A percentile compares a stretch with the other conserved stretches of the same genome.
Evolutionary conservation across 2,329 filamentous ascomycete species (phyloP).

Genomic region (Exophiala aquamarina): DNA sequence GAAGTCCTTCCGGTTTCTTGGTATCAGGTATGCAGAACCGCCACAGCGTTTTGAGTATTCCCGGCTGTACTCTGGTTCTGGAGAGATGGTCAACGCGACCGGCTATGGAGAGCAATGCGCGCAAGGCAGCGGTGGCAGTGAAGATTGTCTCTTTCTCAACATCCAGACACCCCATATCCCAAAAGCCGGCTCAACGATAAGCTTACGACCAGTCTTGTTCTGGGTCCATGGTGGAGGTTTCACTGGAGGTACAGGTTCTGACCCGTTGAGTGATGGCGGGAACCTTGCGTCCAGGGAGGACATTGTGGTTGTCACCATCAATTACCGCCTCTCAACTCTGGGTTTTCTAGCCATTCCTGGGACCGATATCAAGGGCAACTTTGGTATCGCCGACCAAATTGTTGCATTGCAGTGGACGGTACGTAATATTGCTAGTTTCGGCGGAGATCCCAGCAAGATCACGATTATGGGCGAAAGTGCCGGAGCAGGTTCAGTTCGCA

Average conservation of each 20-base stretch:
- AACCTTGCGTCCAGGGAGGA: conserved; percentile 60
- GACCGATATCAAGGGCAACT: conserved; percentile 56
- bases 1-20: conserved; percentile 51
- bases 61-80: conserved; percentile 44
- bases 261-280: conserved; percentile 49
- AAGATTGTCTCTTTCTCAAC: conserved; percentile 52
- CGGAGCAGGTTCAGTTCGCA: conserved; percentile 57
- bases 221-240: conserved; percentile 60
- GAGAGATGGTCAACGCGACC: conserved; percentile 47
- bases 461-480: conserved; percentile 51
- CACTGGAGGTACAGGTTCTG: conserved; percentile 45
- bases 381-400: conserved; percentile 53
- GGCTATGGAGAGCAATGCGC: conserved; percentile 48
- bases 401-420: conserved; percentile 50
- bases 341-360: conserved; percentile 60
- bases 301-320: conserved; percentile 59
- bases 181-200: conserved; percentile 37
- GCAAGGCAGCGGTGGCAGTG: conserved; percentile 38
- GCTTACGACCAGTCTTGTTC: conserved; percentile 50
- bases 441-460: conserved; percentile 47
- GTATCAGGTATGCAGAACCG: conserved; percentile 46
- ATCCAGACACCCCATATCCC: conserved; percentile 49
- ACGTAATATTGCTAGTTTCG: conserved; percentile 47
- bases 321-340: conserved; percentile 60
- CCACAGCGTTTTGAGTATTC: conserved; percentile 49